These are phyloP conservation scores for Zhuliangozyma parablackwelliae DNA, from an alignment of 1,139 yeast species.

Conservation along the genomic window DNA sequence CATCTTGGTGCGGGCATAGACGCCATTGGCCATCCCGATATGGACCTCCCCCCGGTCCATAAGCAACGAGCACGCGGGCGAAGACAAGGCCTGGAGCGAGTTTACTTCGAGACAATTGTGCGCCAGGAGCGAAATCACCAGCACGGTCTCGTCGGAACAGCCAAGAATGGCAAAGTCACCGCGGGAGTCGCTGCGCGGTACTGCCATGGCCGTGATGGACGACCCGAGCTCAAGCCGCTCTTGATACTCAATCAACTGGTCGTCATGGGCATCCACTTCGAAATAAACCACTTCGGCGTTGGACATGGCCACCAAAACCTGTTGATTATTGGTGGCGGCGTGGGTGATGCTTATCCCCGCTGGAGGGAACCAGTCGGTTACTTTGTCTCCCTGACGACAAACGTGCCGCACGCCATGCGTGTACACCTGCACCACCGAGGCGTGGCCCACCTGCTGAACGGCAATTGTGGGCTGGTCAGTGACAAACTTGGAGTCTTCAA, in stretches of 20 bases:
- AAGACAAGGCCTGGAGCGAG: conserved; percentile 64
- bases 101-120: conserved; percentile 60
- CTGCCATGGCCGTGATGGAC: conserved; percentile 52
- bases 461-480: conserved; percentile 58
- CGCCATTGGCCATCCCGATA: conserved; percentile 79
- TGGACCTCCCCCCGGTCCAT: conserved; percentile 45
- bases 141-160: conserved; percentile 65
- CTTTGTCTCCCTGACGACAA: conserved; percentile 21
- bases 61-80: conserved; percentile 50
- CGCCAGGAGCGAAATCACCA: conserved; percentile 62
- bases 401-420: conserved; percentile 70
- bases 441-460: conserved; percentile 64
- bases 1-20: conserved; percentile 61
- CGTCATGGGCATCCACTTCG: conserved; percentile 62
- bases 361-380: conserved; percentile 80
- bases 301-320: conserved; percentile 66
- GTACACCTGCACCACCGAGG: conserved; percentile 70
- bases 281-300: conserved; percentile 77
- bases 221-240: conserved; percentile 53
- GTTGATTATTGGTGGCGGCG: conserved; percentile 63
- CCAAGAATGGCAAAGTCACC: conserved; percentile 67
- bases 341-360: conserved; percentile 62
- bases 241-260: conserved; percentile 66
- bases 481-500: conserved; percentile 58
- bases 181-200: conserved; percentile 31